A percentile compares a stretch with the other conserved stretches of the same genome.
Conservation (phyloP, 495 filamentous ascomycete species). For the Neurospora discreta region DNA sequence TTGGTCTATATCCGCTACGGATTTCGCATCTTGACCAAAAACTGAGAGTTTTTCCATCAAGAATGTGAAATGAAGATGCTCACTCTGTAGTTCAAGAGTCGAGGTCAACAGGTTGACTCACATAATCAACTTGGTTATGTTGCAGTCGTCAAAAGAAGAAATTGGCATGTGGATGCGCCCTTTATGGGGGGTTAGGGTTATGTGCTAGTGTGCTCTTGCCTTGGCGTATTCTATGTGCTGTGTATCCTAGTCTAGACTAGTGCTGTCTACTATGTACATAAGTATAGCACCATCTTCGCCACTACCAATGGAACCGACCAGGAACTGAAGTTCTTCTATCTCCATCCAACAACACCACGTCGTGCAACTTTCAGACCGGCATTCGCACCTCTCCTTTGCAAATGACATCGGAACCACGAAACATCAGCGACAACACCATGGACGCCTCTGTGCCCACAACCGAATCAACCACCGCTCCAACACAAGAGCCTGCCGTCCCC, state of each 20-base stretch:
- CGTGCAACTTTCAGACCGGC: not conserved
- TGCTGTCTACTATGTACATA: too few species aligned
- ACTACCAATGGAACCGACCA: not conserved
- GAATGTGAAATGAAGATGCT: too few species aligned
- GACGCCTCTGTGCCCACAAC: not conserved
- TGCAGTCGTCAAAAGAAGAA: not conserved
- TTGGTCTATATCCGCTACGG: not conserved
- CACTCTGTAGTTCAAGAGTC: too few species aligned
- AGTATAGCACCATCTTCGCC: not conserved
- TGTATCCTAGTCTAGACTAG: too few species aligned
- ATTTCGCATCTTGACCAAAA: not conserved
- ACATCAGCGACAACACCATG: not conserved
- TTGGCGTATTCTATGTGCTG: not conserved
- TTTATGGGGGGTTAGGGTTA: not conserved
- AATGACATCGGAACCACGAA: not conserved
- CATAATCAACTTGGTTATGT: too few species aligned
- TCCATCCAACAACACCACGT: not conserved
- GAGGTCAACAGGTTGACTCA: too few species aligned
- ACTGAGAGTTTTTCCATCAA: not conserved
- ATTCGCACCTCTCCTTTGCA: not conserved
- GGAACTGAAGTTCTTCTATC: not conserved
- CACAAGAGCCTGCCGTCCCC: constrained; percentile 4
- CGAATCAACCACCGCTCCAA: constrained; percentile 3
- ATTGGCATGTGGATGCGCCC: not conserved
- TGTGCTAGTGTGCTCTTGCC: not conserved